phyloP scores from a whole-genome alignment of 345 rosid genomes.

The Iberis pinnata region DNA sequence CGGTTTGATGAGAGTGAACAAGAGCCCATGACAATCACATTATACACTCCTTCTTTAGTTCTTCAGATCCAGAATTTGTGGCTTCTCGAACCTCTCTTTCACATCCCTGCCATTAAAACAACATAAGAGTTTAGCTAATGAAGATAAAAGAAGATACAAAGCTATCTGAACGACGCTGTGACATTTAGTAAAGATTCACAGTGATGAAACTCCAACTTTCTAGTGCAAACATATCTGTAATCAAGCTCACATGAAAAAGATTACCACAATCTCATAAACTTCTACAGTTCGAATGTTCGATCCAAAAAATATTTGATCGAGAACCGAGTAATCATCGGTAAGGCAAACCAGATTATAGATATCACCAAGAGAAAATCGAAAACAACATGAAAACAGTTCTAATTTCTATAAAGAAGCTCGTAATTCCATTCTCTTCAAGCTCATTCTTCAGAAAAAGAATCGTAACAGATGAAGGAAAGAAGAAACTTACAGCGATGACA shows the following conservation, averaged over 20 bases:
- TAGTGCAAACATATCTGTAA: no score
- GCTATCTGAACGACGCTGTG: not conserved
- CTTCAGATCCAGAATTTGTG: constrained; percentile 41
- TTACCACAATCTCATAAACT: no score
- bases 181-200: not conserved
- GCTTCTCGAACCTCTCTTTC: constrained; percentile 77
- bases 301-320: no score
- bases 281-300: no score
- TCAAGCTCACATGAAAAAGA: no score
- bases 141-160: not conserved
- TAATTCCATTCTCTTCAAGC: no score
- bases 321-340: no score
- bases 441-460: no score
- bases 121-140: not conserved
- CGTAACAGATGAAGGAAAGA: not conserved
- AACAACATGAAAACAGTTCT: no score
- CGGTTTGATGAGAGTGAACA: constrained; percentile 64
- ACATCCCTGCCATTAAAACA: constrained; percentile 48
- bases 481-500: constrained; percentile 48
- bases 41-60: constrained; percentile 48
- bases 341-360: no score
- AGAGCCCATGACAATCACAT: constrained; percentile 89
- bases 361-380: no score
- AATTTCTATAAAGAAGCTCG: no score
- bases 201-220: not conserved